Conservation (phyloP, 345 rosid species). For the Abelmoschus esculentus region DNA sequence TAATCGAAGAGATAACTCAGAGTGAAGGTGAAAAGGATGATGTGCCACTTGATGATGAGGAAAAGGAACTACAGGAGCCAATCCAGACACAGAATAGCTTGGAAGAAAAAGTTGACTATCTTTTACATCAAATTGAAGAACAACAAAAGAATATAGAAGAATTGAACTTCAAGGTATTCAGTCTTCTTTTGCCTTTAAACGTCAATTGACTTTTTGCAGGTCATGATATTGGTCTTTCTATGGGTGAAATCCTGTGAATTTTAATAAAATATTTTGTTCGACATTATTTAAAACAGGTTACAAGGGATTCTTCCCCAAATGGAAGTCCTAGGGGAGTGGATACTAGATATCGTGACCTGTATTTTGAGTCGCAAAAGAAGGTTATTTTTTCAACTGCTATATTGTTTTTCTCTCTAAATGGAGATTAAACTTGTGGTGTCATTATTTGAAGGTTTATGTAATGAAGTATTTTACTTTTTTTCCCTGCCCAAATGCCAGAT, state of each 20-base stretch:
- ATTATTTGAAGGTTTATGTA: neutral
- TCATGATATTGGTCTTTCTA: neutral
- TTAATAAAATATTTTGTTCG: neutral
- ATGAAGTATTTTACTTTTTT: neutral
- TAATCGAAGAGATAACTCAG: slow-evolving; percentile 26
- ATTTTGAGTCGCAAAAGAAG: slow-evolving; percentile 47
- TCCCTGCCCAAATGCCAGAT: slow-evolving; percentile 16
- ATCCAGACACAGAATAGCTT: neutral
- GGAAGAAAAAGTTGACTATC: slow-evolving; percentile 27
- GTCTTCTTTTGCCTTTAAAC: neutral
- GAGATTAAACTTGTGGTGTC: too few relatives aligned
- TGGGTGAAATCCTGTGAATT: too few relatives aligned
- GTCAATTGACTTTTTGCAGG: too few relatives aligned
- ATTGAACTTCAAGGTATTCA: slow-evolving; percentile 21
- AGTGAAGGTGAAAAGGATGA: slow-evolving; percentile 32
- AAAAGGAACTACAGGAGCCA: slow-evolving; percentile 15
- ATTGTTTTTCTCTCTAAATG: neutral
- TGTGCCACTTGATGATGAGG: slow-evolving; percentile 11
- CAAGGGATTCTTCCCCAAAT: slow-evolving; percentile 6
- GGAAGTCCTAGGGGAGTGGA: slow-evolving; percentile 11
- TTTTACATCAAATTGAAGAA: slow-evolving; percentile 21
- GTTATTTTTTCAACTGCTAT: slow-evolving; percentile 12
- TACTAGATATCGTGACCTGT: slow-evolving; percentile 30
- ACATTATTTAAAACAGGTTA: slow-evolving; percentile 9
- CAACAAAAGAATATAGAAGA: slow-evolving; percentile 17